A percentile compares a stretch with the other conserved stretches of the same genome.
phyloP scores from a whole-genome alignment of 768 basidiomycete genomes.

The Russula emetica region DNA sequence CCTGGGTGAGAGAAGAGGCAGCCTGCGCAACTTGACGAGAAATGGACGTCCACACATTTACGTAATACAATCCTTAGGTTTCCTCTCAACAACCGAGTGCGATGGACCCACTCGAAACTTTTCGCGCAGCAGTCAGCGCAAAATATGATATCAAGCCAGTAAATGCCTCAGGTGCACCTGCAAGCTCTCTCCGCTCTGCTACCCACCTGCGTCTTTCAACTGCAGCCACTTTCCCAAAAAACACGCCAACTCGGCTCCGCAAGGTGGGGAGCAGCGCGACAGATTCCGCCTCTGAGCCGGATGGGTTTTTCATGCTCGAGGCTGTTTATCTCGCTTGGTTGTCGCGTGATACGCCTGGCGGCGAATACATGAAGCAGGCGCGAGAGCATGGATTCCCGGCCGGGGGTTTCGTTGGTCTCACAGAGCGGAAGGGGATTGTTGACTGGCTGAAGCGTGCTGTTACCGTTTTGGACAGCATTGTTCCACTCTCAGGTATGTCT shows the following conservation, averaged over 20 bases:
- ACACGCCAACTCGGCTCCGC: constrained; percentile 71
- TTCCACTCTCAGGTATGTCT: constrained; percentile 43
- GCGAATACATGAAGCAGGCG: constrained; percentile 86
- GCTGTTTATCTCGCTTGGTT: constrained; percentile 85
- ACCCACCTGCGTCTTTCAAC: constrained; percentile 61
- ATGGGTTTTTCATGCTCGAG: constrained; percentile 75
- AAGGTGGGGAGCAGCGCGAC: constrained; percentile 50
- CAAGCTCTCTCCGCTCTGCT: constrained; percentile 49
- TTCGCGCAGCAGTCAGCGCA: constrained; percentile 23
- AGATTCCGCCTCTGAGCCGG: constrained; percentile 36
- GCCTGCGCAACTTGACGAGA: too few relatives aligned
- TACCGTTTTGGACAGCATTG: constrained; percentile 47
- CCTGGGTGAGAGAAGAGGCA: constrained; percentile 47
- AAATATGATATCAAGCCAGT: constrained; percentile 18
- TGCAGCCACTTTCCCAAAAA: constrained; percentile 58
- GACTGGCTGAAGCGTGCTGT: constrained; percentile 75
- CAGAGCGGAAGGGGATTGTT: constrained; percentile 79
- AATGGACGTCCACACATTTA: too few relatives aligned
- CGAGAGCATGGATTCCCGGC: constrained; percentile 62
- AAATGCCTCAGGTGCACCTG: constrained; percentile 34
- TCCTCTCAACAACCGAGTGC: neutral
- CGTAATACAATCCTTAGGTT: neutral
- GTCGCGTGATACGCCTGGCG: constrained; percentile 63
- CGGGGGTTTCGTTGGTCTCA: constrained; percentile 76
- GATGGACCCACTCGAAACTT: constrained; percentile 24